Conservation (phyloP, 352 stramenopile species). For the Phytophthora brassicae region DNA sequence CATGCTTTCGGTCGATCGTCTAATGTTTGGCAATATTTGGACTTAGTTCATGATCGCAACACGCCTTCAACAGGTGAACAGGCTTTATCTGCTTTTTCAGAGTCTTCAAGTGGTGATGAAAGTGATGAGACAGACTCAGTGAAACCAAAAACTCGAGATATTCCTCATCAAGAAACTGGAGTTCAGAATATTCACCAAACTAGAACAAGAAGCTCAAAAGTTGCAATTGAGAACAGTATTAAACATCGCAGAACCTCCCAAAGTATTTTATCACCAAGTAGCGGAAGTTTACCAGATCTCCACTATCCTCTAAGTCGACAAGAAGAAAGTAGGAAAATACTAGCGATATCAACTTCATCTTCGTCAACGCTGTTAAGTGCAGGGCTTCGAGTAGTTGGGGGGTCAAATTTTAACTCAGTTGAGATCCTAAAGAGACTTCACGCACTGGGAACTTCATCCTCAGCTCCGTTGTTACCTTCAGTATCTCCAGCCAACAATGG, state of each 20-base stretch:
- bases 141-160: background rate
- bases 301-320: slow-evolving; percentile 1
- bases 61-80: slow-evolving; percentile 18
- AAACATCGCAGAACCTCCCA: slow-evolving; percentile 6
- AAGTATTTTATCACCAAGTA: slow-evolving; percentile 17
- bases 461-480: slow-evolving; percentile 27
- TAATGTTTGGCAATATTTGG: slow-evolving; percentile 76
- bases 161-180: background rate
- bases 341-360: slow-evolving; percentile 5
- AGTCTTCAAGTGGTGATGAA: slow-evolving; percentile 5
- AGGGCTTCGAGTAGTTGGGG: slow-evolving; percentile 7
- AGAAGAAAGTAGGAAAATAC: slow-evolving; percentile 6
- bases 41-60: slow-evolving; percentile 44
- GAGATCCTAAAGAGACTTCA: slow-evolving; percentile 65
- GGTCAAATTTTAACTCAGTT: slow-evolving; percentile 31
- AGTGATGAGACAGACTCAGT: slow-evolving; percentile 16
- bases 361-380: slow-evolving; percentile 4
- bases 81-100: slow-evolving; percentile 5
- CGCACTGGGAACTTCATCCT: slow-evolving; percentile 48
- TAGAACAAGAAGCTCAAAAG: slow-evolving; percentile 6
- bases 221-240: background rate
- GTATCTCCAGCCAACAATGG: slow-evolving; percentile 8
- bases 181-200: too few species aligned
- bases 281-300: slow-evolving; percentile 48
- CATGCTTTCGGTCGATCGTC: slow-evolving; percentile 66